Percentiles rank a stretch among this genome's conserved stretches.
These are phyloP conservation scores for Alternaria solani DNA, from an alignment of 2,329 filamentous ascomycete species.

Conservation along the genomic window DNA sequence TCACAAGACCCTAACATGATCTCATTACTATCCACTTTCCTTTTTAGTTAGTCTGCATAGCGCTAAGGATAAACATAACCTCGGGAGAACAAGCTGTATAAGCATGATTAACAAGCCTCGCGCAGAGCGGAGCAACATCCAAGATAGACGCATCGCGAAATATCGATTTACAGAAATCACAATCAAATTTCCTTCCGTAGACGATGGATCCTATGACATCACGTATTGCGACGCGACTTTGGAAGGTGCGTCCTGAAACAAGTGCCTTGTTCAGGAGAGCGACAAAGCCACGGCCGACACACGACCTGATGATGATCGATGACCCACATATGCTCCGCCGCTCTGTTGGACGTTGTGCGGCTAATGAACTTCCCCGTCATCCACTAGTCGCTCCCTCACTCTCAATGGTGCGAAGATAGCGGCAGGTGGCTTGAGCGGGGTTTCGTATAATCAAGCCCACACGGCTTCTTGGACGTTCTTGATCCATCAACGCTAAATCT, in stretches of 20 bases:
- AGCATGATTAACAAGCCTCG: not conserved
- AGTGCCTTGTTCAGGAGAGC: not conserved
- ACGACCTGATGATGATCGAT: conserved; percentile 3
- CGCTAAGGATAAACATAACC: not conserved
- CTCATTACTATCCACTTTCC: not conserved
- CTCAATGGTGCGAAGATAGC: conserved; percentile 11
- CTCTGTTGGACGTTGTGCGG: conserved; percentile 4
- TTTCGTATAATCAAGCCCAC: conserved; percentile 1
- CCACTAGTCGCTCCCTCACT: not conserved
- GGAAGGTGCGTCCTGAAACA: not conserved
- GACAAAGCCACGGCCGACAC: conserved; percentile 13
- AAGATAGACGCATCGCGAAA: conserved; percentile 9
- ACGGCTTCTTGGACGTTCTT: not conserved
- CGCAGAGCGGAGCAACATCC: not conserved
- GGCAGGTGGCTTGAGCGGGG: conserved; percentile 6
- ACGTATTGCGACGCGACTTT: conserved; percentile 2
- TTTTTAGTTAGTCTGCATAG: not conserved
- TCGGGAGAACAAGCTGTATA: not conserved
- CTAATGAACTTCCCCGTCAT: conserved; percentile 7
- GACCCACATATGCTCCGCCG: conserved; percentile 4
- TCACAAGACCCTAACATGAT: conserved; percentile 34
- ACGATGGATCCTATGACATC: conserved; percentile 16
- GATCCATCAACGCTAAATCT: conserved; percentile 1
- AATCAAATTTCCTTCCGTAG: conserved; percentile 1
- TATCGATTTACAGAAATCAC: conserved; percentile 3